Evolutionary conservation across 371 early-diverging fungal genomes (phyloP).

Genomic region (Zopfochytrium polystomum): DNA sequence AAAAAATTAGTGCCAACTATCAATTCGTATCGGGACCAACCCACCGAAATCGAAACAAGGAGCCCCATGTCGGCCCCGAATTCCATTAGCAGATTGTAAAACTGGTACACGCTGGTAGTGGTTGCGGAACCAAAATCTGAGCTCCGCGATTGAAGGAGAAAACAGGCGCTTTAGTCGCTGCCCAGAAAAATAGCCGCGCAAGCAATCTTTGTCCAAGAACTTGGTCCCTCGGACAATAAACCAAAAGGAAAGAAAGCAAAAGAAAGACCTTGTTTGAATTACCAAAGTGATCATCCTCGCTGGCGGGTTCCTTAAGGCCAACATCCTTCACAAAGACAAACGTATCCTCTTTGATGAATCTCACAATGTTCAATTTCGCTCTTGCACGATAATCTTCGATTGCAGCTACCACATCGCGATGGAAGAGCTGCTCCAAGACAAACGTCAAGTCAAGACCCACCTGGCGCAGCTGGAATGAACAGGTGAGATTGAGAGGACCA

Average conservation of each 20-base stretch:
- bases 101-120: constrained; percentile 31
- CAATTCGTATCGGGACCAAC: neutral
- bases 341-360: constrained; percentile 65
- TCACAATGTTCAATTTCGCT: constrained; percentile 45
- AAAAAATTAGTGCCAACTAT: no score
- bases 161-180: no score
- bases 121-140: constrained; percentile 28
- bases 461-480: constrained; percentile 52
- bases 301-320: constrained; percentile 40
- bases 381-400: constrained; percentile 33
- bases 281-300: neutral
- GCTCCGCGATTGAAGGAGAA: no score
- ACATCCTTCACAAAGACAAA: constrained; percentile 56
- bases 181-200: no score
- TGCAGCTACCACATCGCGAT: constrained; percentile 52
- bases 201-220: no score
- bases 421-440: constrained; percentile 74
- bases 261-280: no score
- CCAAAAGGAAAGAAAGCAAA: no score
- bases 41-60: constrained; percentile 62
- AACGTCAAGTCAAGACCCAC: constrained; percentile 84
- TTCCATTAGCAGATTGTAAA: constrained; percentile 66
- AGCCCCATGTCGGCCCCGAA: constrained; percentile 77
- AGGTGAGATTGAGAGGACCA: neutral
- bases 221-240: no score